These are phyloP conservation scores for Akanthomyces dipterigenus DNA, from an alignment of 2,329 filamentous ascomycete species.

Conservation along the genomic window DNA sequence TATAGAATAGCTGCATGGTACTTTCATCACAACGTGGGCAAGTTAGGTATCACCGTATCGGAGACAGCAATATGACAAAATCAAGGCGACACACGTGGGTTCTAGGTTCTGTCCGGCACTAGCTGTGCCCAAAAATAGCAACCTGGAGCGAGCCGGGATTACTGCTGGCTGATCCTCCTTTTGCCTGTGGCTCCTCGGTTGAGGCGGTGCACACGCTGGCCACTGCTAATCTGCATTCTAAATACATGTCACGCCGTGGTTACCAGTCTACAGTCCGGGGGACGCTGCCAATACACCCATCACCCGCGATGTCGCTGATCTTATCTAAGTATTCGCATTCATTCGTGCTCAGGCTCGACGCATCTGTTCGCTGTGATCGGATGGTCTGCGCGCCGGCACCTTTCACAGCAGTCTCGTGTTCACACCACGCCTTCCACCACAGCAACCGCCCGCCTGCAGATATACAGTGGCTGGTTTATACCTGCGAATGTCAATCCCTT, in stretches of 20 bases:
- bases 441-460: no score
- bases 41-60: no score
- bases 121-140: constrained; percentile 5
- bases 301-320: no score
- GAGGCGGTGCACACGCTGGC: constrained; percentile 1
- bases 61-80: neutral
- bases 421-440: neutral
- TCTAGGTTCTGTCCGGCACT: neutral
- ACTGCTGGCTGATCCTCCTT: neutral
- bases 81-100: neutral
- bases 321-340: no score
- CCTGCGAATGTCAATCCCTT: neutral
- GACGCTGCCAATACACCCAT: no score
- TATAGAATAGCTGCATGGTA: neutral
- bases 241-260: no score
- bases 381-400: neutral
- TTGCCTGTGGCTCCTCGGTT: neutral
- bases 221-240: neutral
- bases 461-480: neutral
- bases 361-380: neutral
- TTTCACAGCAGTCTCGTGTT: neutral
- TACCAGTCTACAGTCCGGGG: no score
- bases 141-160: neutral
- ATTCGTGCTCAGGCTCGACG: neutral
- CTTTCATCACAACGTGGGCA: neutral